Percentiles rank a stretch among this genome's conserved stretches.
These are phyloP conservation scores for Amanita fuliginea DNA, from an alignment of 768 basidiomycete genomes.

Conservation along the genomic window DNA sequence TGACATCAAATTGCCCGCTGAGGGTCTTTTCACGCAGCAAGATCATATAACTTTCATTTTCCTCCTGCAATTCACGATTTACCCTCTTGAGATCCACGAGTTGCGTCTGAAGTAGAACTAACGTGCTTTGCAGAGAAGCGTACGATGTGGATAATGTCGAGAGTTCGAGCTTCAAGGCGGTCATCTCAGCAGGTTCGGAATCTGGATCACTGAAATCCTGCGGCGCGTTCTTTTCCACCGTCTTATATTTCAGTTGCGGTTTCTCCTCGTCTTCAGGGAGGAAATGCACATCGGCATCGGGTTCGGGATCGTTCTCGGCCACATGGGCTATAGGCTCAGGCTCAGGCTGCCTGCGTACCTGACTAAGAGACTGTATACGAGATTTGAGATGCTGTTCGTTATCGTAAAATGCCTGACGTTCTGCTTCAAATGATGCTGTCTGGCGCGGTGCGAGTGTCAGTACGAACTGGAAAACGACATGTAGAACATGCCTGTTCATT, in stretches of 20 bases:
- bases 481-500: slow-evolving; percentile 64
- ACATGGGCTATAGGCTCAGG: slow-evolving; percentile 21
- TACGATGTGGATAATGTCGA: slow-evolving; percentile 83
- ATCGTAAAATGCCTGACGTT: slow-evolving; percentile 87
- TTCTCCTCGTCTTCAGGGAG: slow-evolving; percentile 12
- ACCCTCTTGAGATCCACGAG: slow-evolving; percentile 80
- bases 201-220: slow-evolving; percentile 55
- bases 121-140: slow-evolving; percentile 70
- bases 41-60: slow-evolving; percentile 96
- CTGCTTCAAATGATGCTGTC: slow-evolving; percentile 85
- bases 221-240: slow-evolving; percentile 12
- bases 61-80: slow-evolving; percentile 83
- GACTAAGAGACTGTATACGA: slow-evolving; percentile 71
- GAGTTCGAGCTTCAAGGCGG: slow-evolving; percentile 70
- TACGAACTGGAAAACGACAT: slow-evolving; percentile 4
- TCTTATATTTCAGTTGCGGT: slow-evolving; percentile 3
- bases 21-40: slow-evolving; percentile 85
- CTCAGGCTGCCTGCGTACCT: slow-evolving; percentile 49
- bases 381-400: slow-evolving; percentile 91
- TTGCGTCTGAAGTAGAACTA: slow-evolving; percentile 77
- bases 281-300: slow-evolving; percentile 21
- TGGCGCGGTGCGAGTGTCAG: slow-evolving; percentile 20
- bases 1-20: slow-evolving; percentile 75
- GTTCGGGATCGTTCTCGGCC: slow-evolving; percentile 30
- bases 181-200: slow-evolving; percentile 81